Base-by-base conservation (phyloP, 2,329 filamentous ascomycete species). In the Taxawa tesnikishii region DNA sequence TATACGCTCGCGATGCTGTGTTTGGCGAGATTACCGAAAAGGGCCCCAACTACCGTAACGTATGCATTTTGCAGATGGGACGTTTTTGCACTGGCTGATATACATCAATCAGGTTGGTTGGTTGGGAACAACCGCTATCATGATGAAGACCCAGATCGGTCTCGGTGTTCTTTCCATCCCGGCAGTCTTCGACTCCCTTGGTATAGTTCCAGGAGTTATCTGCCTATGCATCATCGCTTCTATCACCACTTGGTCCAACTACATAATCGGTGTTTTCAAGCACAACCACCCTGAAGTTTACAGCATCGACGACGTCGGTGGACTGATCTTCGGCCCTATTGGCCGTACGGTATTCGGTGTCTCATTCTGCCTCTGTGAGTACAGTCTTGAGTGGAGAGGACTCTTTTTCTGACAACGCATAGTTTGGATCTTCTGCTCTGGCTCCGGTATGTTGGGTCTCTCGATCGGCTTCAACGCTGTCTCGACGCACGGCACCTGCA, bases 271-370 rank as follows among this genome's bases (percentile, higher is more conserved):
- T 6, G 43, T 52, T n/a, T 73, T 73, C 53, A 73, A 73, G 43
- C 41, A 69, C 18, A 53, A 56, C 10, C 68, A 72, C 43, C 62
- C 63, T 1, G 58, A 70, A 38, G 67, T 73, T 3, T 70, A 73
- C 42, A 65, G 63, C 31, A 72, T 73, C 53, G 68, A 69, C 26
- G 69, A 73, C 39, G 68, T 67, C 0, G 69, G 69, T 11, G 51
- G 50, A 26, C 61, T 72, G 32, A 54, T 74, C 13, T 69, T 71
- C 33, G 70, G 70, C 3, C 61, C 58, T 2, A 36, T 65, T 4
- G 68, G 69, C 1, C 58, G 65, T 15, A 67, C 68, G 39, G 38
- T 70, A 9, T 55, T 72, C 23, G 58, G 58, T 18, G 56, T 51
- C 13, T 37, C 41, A 10, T 50, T 55, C 27, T 45, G 47, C 43